Base-by-base conservation (phyloP, 768 basidiomycete species). In the Scleroderma citrinum region DNA sequence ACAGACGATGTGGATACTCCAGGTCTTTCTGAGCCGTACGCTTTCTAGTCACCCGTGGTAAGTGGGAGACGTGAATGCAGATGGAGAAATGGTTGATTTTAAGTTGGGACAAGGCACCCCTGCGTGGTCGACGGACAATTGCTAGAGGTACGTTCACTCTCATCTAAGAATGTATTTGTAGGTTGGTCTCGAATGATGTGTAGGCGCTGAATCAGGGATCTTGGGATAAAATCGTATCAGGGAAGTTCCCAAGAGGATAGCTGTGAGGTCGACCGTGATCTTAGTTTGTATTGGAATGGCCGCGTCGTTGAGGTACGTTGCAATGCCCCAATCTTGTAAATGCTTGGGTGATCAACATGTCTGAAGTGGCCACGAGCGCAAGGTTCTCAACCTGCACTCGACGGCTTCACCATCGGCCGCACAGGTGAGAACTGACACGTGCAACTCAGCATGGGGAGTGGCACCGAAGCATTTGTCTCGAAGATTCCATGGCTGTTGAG, bases 171-270 rank as follows among this genome's bases (percentile, higher is more conserved):
- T 10, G 13, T 26, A 35, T 23, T n/a, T 38, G 35, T 36, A 14
- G 16, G 20, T 40, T 26, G n/a, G 40, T 21, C 6, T 26, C 5
- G 36, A 12, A 44, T 1, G 4, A 14, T 8, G 29, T 38, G 1
- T 6, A 87, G 84, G 68, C 72, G 19, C 74, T 78, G 1, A 83
- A 82, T 56, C 79, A 81, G 57, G 71, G 85, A 50, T 70, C 77
- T 44, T 75, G 80, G 54, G 86, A 88, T 64, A 81, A 80, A 49
- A 66, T 64, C 0, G 66, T 81, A 2, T 77, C 72, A 2, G 82
- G 83, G 20, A 92, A 92, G 62, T 92, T 96, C 65, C 89, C 92
- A n/a, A n/a, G n/a, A n/a, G n/a, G n/a, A n/a, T n/a, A n/a, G n/a
- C n/a, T n/a, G n/a, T n/a, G n/a, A n/a, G n/a, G n/a, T n/a, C n/a